phyloP scores from a whole-genome alignment of 208 protist genomes.

The Trypanosoma caninum region DNA sequence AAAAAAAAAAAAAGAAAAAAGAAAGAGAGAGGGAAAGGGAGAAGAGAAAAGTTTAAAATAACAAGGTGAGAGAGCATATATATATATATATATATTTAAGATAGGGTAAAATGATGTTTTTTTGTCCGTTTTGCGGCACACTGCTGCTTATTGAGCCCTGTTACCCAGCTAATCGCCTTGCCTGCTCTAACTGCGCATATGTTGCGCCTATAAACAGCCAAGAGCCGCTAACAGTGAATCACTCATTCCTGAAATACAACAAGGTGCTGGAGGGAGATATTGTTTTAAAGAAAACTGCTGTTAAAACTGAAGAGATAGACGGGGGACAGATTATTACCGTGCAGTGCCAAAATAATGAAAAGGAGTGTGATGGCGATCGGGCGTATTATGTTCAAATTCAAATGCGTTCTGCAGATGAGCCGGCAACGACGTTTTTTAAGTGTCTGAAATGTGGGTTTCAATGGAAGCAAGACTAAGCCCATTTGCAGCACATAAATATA shows the following conservation, averaged over 20 bases:
- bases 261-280: constrained; percentile 31
- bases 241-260: constrained; percentile 55
- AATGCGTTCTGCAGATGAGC: constrained; percentile 97
- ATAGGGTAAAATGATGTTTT: constrained; percentile 55
- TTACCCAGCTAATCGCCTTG: constrained; percentile 37
- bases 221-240: constrained; percentile 45
- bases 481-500: too few species aligned
- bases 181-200: constrained; percentile 77
- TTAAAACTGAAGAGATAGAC: constrained; percentile 30
- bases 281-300: not conserved
- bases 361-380: constrained; percentile 68
- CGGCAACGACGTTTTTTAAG: constrained; percentile 96
- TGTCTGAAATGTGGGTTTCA: constrained; percentile 93
- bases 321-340: constrained; percentile 86
- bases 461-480: constrained; percentile 91
- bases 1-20: constrained; percentile 1
- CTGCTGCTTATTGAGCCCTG: constrained; percentile 60
- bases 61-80: not conserved
- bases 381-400: constrained; percentile 97
- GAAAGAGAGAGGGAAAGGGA: not conserved
- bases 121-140: constrained; percentile 89
- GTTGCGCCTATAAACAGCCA: constrained; percentile 32
- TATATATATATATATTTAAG: not conserved
- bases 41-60: not conserved
- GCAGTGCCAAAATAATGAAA: constrained; percentile 73